These are phyloP conservation scores for Penicillium mononematosum DNA, from an alignment of 495 filamentous ascomycete species.

Conservation along the genomic window DNA sequence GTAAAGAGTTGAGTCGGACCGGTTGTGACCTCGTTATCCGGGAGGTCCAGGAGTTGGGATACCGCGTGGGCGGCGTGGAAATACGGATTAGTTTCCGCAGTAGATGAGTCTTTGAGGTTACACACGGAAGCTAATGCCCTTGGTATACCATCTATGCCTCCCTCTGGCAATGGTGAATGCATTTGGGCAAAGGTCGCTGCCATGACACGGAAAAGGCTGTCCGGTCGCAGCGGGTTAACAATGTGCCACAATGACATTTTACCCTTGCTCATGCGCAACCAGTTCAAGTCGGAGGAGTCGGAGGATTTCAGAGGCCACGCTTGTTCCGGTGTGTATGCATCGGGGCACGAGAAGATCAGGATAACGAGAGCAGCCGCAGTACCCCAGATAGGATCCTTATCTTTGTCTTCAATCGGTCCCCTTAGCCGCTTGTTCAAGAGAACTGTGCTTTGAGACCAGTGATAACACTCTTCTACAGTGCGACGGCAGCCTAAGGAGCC, in stretches of 20 bases:
- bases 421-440: conserved; percentile 38
- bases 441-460: conserved; percentile 41
- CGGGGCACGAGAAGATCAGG: neutral
- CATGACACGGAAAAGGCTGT: conserved; percentile 19
- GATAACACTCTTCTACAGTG: conserved; percentile 41
- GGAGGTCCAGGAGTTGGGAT: neutral
- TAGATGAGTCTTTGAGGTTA: neutral
- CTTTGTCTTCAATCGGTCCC: conserved; percentile 34
- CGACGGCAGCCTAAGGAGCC: conserved; percentile 20
- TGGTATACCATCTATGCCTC: neutral
- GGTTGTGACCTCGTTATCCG: neutral
- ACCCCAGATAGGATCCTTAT: conserved; percentile 30
- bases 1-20: neutral
- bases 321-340: neutral
- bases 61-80: neutral
- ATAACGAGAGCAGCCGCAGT: neutral
- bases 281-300: conserved; percentile 38
- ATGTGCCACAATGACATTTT: conserved; percentile 46
- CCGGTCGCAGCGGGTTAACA: conserved; percentile 39
- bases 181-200: neutral
- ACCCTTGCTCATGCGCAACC: conserved; percentile 42
- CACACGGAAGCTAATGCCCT: neutral
- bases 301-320: neutral
- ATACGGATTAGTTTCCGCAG: neutral
- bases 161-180: neutral